These are phyloP conservation scores for Castanea sativa DNA, from an alignment of 306 rosid genomes.

Conservation along the genomic window DNA sequence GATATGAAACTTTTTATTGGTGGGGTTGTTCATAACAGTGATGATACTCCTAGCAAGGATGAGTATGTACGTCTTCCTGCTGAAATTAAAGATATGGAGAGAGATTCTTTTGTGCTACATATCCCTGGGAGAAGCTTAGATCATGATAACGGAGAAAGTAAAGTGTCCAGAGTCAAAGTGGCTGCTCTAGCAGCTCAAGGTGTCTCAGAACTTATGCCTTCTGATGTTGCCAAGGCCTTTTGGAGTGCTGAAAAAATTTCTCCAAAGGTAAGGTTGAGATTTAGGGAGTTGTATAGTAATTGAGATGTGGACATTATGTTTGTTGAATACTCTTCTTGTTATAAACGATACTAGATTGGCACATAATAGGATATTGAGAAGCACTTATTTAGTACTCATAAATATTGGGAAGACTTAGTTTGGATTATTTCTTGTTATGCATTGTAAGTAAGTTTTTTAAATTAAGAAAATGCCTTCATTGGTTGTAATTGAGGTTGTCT, in stretches of 20 bases:
- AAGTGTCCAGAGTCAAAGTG: slow-evolving; percentile 67
- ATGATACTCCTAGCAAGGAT: slow-evolving; percentile 69
- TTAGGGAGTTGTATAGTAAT: not conserved
- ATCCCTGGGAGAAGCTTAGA: slow-evolving; percentile 68
- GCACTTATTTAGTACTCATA: slow-evolving; percentile 1
- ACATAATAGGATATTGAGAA: not conserved
- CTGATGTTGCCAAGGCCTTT: slow-evolving; percentile 90
- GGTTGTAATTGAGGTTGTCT: not conserved
- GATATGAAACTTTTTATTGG: slow-evolving; percentile 90
- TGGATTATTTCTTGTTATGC: not conserved
- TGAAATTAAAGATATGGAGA: slow-evolving; percentile 69
- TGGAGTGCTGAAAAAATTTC: slow-evolving; percentile 80
- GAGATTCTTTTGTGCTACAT: slow-evolving; percentile 79
- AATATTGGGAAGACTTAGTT: not conserved
- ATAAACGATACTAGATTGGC: too few relatives aligned
- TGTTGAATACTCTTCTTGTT: not conserved
- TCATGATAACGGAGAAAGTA: slow-evolving; percentile 47
- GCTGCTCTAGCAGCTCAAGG: slow-evolving; percentile 84
- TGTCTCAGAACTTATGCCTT: slow-evolving; percentile 86
- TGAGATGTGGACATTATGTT: not conserved
- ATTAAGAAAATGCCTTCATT: not conserved
- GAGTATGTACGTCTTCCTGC: slow-evolving; percentile 84
- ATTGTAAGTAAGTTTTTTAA: not conserved
- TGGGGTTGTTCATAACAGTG: slow-evolving; percentile 81
- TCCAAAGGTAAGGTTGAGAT: slow-evolving; percentile 72